Percentiles rank a stretch among this genome's conserved stretches.
These are phyloP conservation scores for Phyllostachys edulis DNA, from an alignment of 176 grass and related monocot genomes.

Conservation along the genomic window DNA sequence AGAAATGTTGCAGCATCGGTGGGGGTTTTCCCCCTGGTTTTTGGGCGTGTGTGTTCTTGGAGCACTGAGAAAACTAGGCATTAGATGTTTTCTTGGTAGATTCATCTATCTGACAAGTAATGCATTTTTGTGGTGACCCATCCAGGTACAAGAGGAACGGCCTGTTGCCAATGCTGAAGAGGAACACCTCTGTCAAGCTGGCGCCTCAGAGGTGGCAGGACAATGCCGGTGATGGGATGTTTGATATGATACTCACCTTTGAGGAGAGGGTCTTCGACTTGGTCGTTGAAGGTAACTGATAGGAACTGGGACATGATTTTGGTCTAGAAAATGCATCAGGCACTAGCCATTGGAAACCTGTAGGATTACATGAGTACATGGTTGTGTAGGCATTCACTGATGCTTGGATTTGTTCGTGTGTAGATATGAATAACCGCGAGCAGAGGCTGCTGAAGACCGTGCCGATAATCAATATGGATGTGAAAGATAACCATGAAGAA, in stretches of 20 bases:
- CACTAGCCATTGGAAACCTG: background rate
- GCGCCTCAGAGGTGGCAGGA: conserved; percentile 94
- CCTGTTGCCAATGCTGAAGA: conserved; percentile 93
- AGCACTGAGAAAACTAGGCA: background rate
- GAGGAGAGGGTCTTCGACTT: conserved; percentile 94
- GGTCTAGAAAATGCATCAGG: background rate
- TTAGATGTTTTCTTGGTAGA: background rate
- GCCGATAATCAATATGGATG: conserved; percentile 90
- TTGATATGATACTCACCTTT: conserved; percentile 84
- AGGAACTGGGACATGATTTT: background rate
- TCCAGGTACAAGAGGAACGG: conserved; percentile 96
- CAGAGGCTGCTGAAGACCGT: conserved; percentile 67
- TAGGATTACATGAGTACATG: background rate
- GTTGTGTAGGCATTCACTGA: background rate
- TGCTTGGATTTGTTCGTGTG: background rate
- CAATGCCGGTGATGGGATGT: conserved; percentile 60
- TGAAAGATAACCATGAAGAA: conserved; percentile 99
- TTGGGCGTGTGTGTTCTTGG: background rate
- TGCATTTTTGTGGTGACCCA: conserved; percentile 1
- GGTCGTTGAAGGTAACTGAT: conserved; percentile 70
- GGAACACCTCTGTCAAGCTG: conserved; percentile 74
- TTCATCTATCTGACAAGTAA: background rate
- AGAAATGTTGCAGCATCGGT: background rate
- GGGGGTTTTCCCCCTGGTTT: background rate
- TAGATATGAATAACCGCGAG: conserved; percentile 93